Percentiles rank a stretch among this genome's conserved stretches.
Conservation (phyloP, 139 green algal species). For the Mesotaenium endlicherianum region DNA sequence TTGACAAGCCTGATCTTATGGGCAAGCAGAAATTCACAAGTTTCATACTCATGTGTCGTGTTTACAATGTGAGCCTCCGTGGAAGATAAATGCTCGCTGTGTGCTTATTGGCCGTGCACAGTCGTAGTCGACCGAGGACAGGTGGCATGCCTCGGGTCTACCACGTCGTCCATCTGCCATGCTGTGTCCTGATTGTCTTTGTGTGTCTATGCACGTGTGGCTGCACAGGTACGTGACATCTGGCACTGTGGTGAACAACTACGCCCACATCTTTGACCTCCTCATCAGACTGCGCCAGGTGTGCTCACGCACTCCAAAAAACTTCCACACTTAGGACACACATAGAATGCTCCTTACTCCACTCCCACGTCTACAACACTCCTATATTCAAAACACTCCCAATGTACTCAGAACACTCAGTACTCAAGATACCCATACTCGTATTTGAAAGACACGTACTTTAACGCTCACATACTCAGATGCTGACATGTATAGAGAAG, state of each 20-base stretch:
- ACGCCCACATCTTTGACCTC: slow-evolving; percentile 91
- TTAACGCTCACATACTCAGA: no score
- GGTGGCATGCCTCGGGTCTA: background rate
- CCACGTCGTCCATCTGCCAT: background rate
- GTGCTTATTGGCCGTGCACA: background rate
- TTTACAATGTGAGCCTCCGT: background rate
- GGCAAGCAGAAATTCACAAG: no score
- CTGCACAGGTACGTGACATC: slow-evolving; percentile 47
- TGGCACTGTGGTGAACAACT: slow-evolving; percentile 60
- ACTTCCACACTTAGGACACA: no score
- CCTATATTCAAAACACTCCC: background rate
- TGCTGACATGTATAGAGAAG: no score
- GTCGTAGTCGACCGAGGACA: background rate
- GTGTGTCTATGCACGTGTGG: background rate
- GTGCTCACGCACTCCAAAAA: no score
- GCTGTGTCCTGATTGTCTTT: background rate
- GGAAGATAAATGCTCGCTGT: background rate
- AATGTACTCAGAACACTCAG: background rate
- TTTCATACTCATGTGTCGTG: background rate
- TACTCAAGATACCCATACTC: no score
- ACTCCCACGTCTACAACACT: background rate
- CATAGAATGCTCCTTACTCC: background rate
- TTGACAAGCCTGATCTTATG: no score
- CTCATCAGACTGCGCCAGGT: slow-evolving; percentile 78
- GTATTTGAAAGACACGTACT: no score